These are phyloP conservation scores for Coemansia sp. DNA, from an alignment of 192 early-diverging fungal species.

Conservation along the genomic window DNA sequence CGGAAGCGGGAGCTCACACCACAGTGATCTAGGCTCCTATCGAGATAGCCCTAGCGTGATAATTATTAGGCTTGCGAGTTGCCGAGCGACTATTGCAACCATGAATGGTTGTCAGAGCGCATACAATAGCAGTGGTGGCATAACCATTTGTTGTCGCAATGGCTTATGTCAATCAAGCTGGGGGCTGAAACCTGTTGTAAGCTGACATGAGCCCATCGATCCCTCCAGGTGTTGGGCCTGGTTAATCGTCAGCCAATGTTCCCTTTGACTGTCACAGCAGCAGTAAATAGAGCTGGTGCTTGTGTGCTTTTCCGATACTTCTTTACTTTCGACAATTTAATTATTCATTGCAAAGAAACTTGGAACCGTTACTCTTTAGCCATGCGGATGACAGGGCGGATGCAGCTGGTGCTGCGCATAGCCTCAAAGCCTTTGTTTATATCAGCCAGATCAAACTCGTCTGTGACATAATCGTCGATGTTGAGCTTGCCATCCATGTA, in stretches of 20 bases:
- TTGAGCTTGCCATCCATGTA: constrained; percentile 83
- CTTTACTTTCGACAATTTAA: background rate
- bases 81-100: too few relatives aligned
- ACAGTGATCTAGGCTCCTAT: background rate
- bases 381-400: constrained; percentile 52
- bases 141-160: too few relatives aligned
- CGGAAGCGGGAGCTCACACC: background rate
- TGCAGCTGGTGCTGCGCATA: constrained; percentile 78
- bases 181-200: too few relatives aligned
- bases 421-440: constrained; percentile 93
- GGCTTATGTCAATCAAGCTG: too few relatives aligned
- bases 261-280: constrained; percentile 12
- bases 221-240: too few relatives aligned
- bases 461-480: constrained; percentile 90
- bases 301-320: background rate
- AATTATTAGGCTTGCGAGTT: too few relatives aligned
- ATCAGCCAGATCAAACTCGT: constrained; percentile 74
- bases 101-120: too few relatives aligned
- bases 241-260: too few relatives aligned
- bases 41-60: constrained; percentile 10
- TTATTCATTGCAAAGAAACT: background rate
- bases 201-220: too few relatives aligned
- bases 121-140: too few relatives aligned
- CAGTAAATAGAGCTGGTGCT: background rate
- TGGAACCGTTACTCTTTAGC: constrained; percentile 21